Base-by-base conservation (phyloP, 805 yeast genomes). In the Pichia gijzeniarum region DNA sequence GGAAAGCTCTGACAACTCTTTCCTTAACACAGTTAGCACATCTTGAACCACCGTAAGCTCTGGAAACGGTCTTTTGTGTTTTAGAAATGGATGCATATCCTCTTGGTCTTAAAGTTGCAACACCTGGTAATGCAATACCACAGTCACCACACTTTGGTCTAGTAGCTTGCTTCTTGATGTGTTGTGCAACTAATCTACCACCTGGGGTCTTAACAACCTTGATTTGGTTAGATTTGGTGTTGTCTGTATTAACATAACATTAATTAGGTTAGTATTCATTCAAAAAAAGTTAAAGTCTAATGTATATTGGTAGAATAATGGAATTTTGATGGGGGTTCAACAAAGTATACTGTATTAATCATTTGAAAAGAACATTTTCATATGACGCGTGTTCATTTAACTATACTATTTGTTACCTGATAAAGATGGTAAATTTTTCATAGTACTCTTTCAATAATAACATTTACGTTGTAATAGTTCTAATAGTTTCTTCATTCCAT, bases 171-270 rank as follows among this genome's bases (percentile, higher is more conserved):
- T 89, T 89, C 85, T 87, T 87, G 69, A 88, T 79, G 80, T 93
- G 99, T 76, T 90, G 96, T 70, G 96, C 96, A 71, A 89, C 83
- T 76, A 93, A 83, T 76, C 84, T 85, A 72, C 98, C 98, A 82
- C 99, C 99, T 76, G 99, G 99, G 77, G 99, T 93, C 87, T 91
- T 93, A 67, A 91, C 95, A 76, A 91, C 95, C 90, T 86, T 91
- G 81, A 93, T 91, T 81, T 85, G 87, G 96, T 93, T 93, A 65
- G 99, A 93, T 76, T 83, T 85, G 84, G 99, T 90, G 95, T 93
- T 93, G 96, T 89, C 95, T 86, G 64, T 53, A 54, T 19, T 37
- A 12, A 19, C 6, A 1, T 7, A 18, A 31, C n/a, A n/a, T n/a
- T n/a, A n/a, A n/a, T n/a, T n/a, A 50, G 48, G 58, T 53, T 55